Evolutionary conservation across 768 basidiomycete genomes (phyloP).

Genomic region (Calocybe cyanea): DNA sequence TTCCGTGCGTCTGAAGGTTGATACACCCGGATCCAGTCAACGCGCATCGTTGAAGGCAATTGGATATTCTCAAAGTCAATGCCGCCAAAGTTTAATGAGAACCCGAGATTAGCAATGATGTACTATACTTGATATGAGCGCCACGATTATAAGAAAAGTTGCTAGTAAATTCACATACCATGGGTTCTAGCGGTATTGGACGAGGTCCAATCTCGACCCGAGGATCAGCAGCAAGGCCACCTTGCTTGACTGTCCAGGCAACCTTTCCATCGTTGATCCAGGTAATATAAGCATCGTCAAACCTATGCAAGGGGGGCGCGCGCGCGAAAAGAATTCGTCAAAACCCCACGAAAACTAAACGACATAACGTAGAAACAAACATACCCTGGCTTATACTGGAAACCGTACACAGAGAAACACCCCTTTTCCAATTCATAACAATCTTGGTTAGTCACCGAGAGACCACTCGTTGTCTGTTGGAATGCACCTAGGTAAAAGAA

Average conservation of each 20-base stretch:
- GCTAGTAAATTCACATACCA: conserved; percentile 39
- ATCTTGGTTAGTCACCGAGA: conserved; percentile 54
- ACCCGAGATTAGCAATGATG: conserved; percentile 67
- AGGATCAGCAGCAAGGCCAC: conserved; percentile 48
- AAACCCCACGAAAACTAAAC: conserved; percentile 13
- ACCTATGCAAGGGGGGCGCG: conserved; percentile 27
- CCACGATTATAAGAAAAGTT: background rate
- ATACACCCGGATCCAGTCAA: conserved; percentile 84
- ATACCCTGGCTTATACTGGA: conserved; percentile 49
- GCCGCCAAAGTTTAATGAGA: conserved; percentile 63
- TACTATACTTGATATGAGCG: conserved; percentile 37
- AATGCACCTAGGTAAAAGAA: conserved; percentile 36
- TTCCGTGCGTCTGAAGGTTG: conserved; percentile 46
- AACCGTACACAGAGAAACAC: conserved; percentile 36
- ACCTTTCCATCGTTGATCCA: conserved; percentile 54
- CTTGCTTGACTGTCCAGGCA: conserved; percentile 50
- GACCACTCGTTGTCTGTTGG: conserved; percentile 72
- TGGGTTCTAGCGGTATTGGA: conserved; percentile 67
- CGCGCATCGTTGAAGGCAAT: conserved; percentile 58
- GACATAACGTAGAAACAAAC: conserved; percentile 21
- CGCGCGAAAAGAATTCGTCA: no score
- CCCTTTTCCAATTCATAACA: conserved; percentile 52
- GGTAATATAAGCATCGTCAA: conserved; percentile 50
- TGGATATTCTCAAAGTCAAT: conserved; percentile 55
- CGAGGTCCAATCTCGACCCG: conserved; percentile 50